Evolutionary conservation across 805 yeast species (phyloP).

Genomic region (Schizosaccharomyces lindneri): DNA sequence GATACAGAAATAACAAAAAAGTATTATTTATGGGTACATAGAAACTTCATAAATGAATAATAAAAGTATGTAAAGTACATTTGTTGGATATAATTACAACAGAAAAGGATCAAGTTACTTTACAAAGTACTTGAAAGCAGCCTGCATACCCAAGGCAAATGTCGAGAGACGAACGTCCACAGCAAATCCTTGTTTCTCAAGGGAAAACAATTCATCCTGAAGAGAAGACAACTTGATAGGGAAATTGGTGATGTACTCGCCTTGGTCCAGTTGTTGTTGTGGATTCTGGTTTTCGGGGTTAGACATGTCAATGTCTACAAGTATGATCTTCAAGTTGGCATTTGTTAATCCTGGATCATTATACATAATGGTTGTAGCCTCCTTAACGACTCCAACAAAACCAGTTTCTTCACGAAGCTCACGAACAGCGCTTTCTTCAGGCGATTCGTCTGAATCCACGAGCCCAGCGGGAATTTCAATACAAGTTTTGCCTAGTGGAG

Average conservation of each 20-base stretch:
- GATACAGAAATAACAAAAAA: too few species aligned
- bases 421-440: conserved; percentile 60
- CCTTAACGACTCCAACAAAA: conserved; percentile 38
- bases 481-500: conserved; percentile 31
- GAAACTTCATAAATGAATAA: too few species aligned
- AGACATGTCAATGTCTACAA: conserved; percentile 47
- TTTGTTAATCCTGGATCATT: conserved; percentile 73
- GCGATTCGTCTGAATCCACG: conserved; percentile 51
- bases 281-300: conserved; percentile 47
- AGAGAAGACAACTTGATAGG: conserved; percentile 12
- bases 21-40: too few species aligned
- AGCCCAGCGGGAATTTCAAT: conserved; percentile 92
- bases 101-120: background rate
- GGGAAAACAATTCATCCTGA: background rate
- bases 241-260: conserved; percentile 81
- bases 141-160: background rate
- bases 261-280: conserved; percentile 54
- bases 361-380: conserved; percentile 25
- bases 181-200: background rate
- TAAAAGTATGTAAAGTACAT: too few species aligned
- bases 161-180: background rate
- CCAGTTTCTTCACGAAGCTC: conserved; percentile 89
- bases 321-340: conserved; percentile 60
- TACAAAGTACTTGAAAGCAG: background rate
- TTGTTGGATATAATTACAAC: too few species aligned